A percentile compares a stretch with the other conserved stretches of the same genome.
phyloP scores from a whole-genome alignment of 495 filamentous ascomycete genomes.

The Penicillium longicatenatum region DNA sequence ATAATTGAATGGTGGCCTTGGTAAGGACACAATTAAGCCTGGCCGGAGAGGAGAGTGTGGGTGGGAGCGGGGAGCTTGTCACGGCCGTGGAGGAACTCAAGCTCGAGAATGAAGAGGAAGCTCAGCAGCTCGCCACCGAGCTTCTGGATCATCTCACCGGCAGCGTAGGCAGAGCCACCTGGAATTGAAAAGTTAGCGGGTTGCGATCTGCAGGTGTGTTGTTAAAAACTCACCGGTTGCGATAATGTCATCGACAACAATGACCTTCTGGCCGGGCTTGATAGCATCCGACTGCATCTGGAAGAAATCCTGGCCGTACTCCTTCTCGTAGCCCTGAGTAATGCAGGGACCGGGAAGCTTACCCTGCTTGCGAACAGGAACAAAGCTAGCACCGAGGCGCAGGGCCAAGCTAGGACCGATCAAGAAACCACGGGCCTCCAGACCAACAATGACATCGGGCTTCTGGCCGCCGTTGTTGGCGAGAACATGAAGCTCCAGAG shows the following conservation, averaged over 20 bases:
- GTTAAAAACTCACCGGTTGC: conserved; percentile 74
- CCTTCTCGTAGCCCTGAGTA: conserved; percentile 85
- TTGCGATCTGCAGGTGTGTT: neutral
- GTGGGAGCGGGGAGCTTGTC: conserved; percentile 86
- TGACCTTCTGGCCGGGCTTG: conserved; percentile 82
- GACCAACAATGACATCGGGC: conserved; percentile 88
- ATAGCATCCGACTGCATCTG: conserved; percentile 89
- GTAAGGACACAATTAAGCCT: conserved; percentile 32
- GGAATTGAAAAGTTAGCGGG: conserved; percentile 4
- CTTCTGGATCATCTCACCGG: conserved; percentile 80
- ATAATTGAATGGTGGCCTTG: neutral
- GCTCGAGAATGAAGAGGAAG: conserved; percentile 94
- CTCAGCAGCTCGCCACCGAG: conserved; percentile 82
- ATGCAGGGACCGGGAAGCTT: conserved; percentile 91
- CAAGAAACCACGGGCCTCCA: conserved; percentile 94
- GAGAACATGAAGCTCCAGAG: conserved; percentile 81
- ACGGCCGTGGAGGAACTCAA: conserved; percentile 90
- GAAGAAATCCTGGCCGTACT: conserved; percentile 96
- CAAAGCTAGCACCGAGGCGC: conserved; percentile 83
- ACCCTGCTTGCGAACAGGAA: conserved; percentile 92
- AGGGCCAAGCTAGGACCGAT: conserved; percentile 91
- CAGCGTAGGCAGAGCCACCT: conserved; percentile 92
- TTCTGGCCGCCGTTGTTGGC: conserved; percentile 53
- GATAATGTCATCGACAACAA: conserved; percentile 97
- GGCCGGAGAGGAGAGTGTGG: conserved; percentile 76